These are phyloP conservation scores for Balansia obtecta DNA, from an alignment of 2,329 filamentous ascomycete species.

Conservation along the genomic window DNA sequence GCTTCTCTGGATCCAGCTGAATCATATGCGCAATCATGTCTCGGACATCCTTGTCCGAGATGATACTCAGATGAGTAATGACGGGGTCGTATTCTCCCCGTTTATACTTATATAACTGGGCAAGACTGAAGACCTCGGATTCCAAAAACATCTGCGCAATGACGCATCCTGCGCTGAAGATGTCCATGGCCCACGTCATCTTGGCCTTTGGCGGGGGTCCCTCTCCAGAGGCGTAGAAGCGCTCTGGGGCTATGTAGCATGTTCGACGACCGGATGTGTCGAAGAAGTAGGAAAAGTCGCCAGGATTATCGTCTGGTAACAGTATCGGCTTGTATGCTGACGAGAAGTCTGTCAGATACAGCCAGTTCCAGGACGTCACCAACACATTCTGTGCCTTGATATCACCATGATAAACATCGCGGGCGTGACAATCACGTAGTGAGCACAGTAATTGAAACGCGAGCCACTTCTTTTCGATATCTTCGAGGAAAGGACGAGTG, in stretches of 20 bases:
- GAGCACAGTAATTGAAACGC: constrained; percentile 91
- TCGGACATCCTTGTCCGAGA: constrained; percentile 75
- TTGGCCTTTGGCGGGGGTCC: constrained; percentile 47
- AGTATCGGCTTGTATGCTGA: constrained; percentile 90
- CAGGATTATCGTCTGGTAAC: constrained; percentile 90
- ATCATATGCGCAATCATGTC: constrained; percentile 95
- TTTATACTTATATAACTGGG: constrained; percentile 88
- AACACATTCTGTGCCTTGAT: constrained; percentile 97
- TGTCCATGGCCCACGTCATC: constrained; percentile 89
- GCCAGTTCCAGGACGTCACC: constrained; percentile 98
- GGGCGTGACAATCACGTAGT: constrained; percentile 78
- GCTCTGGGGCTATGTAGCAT: constrained; percentile 89
- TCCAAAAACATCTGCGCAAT: constrained; percentile 95
- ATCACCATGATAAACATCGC: constrained; percentile 88
- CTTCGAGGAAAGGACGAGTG: constrained; percentile 89
- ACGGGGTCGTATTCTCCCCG: constrained; percentile 85
- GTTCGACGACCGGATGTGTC: constrained; percentile 84
- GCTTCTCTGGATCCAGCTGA: constrained; percentile 78
- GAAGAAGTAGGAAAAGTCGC: constrained; percentile 96
- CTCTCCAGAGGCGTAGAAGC: constrained; percentile 65
- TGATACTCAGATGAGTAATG: constrained; percentile 68
- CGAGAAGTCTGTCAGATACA: constrained; percentile 95
- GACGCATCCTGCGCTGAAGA: constrained; percentile 93
- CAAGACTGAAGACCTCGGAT: constrained; percentile 92
- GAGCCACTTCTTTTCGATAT: constrained; percentile 98